These are phyloP conservation scores for Botrytis squamosa DNA, from an alignment of 2,329 filamentous ascomycete genomes.

Conservation along the genomic window DNA sequence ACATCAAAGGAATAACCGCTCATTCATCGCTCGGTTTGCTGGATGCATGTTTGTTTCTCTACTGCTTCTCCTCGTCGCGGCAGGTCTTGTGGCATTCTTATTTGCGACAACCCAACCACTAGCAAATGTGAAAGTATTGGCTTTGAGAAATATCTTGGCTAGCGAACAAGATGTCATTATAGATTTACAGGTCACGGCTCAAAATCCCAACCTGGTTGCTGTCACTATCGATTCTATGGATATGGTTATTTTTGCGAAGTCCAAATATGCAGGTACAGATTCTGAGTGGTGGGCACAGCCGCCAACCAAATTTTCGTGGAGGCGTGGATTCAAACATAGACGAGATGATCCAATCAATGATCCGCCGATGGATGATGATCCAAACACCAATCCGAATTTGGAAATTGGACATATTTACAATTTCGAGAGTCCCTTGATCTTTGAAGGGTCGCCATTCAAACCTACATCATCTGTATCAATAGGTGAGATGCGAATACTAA, in stretches of 20 bases:
- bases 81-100: constrained; percentile 84
- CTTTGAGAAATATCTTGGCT: constrained; percentile 85
- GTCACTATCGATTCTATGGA: constrained; percentile 85
- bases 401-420: constrained; percentile 83
- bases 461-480: constrained; percentile 69
- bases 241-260: constrained; percentile 92
- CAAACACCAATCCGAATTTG: constrained; percentile 74
- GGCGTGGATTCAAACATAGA: constrained; percentile 36
- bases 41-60: constrained; percentile 82
- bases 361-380: constrained; percentile 55
- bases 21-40: constrained; percentile 72
- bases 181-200: constrained; percentile 80
- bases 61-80: constrained; percentile 76
- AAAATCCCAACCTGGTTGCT: constrained; percentile 90
- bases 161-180: constrained; percentile 95
- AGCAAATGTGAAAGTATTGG: constrained; percentile 71
- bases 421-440: constrained; percentile 84
- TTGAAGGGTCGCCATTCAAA: constrained; percentile 86
- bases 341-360: constrained; percentile 38
- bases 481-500: constrained; percentile 77
- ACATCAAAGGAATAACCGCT: constrained; percentile 61
- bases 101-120: constrained; percentile 89
- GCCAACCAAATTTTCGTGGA: constrained; percentile 29
- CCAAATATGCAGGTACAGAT: constrained; percentile 76
- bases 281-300: constrained; percentile 53